Evolutionary conservation across 202 grass and related monocot genomes (phyloP), one percentile per base, ranked within the genome.

Genomic region (Zizania palustris): DNA sequence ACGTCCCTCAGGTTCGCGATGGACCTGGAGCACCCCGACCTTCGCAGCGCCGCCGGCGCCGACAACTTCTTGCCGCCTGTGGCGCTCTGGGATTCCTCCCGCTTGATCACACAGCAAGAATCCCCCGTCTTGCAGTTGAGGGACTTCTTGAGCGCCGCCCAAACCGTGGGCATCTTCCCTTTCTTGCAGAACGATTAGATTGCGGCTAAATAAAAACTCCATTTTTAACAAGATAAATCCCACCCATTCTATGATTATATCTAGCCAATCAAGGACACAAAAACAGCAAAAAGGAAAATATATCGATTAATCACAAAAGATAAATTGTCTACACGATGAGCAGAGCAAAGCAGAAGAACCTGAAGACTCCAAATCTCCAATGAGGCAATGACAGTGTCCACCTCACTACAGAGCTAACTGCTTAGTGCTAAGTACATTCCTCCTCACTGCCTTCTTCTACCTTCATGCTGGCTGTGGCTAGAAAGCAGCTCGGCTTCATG

Each of bases 1-100:
- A 87, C 92, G 54, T 91, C 92, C 36, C 80, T 71, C 14, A 95
- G 85, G 70, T 89, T 95, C 57, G 92, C 82, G 34, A 91, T 89
- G 37, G 92, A 89, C 15, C 76, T 79, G 0, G 92, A 95, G 64
- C 92, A 95, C n/a, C 86, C 88, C 0, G 83, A 91, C 22, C 83
- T 84, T 73, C 43, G 72, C 50, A 54, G 40, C 80, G 65, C 12
- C 22, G 74, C 19, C 74, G 74, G 18, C 59, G 57, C 1, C 42
- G 73, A 4, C 61, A 70, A 9, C 11, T 38, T 76, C 61, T 73
- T 74, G 40, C 46, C 0, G 11, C 6, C 61, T 54, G 41, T 70
- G 10, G 44, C 44, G 44, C 54, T 67, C 19, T 73, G 46, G 36
- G 81, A 68, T 71, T 82, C 10, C 58, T 75, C 57, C 14, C 77